These are phyloP conservation scores for Marchantia polymorpha DNA, from an alignment of 225 moss, liverwort and hornwort genomes.

Conservation along the genomic window DNA sequence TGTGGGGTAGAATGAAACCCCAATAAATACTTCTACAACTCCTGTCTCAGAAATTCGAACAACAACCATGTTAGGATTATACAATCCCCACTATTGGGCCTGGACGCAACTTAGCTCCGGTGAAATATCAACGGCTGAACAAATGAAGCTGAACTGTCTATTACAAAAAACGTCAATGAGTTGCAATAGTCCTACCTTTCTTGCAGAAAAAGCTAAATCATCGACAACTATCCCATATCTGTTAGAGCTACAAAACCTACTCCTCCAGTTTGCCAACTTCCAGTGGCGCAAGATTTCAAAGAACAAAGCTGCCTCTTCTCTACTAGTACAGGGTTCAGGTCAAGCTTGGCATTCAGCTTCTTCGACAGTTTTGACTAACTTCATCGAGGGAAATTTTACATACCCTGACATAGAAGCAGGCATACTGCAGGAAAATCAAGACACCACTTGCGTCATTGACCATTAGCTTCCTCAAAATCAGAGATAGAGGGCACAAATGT, in stretches of 20 bases:
- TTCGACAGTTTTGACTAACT: not conserved
- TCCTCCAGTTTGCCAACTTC: not conserved
- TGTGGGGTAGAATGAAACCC: not conserved
- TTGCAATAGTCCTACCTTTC: not conserved
- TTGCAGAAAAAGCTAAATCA: not conserved
- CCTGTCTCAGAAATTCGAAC: not conserved
- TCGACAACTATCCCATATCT: not conserved
- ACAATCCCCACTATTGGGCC: not conserved
- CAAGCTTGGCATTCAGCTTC: not conserved
- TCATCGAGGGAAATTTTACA: not conserved
- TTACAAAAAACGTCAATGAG: not conserved
- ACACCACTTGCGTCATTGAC: constrained; percentile 9
- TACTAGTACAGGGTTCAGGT: not conserved
- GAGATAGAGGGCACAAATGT: constrained; percentile 76
- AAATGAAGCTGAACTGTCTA: no score
- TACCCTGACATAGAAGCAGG: not conserved
- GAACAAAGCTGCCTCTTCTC: not conserved
- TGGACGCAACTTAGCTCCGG: not conserved
- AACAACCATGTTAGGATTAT: not conserved
- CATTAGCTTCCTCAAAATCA: constrained; percentile 50
- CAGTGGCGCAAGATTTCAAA: not conserved
- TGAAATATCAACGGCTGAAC: no score
- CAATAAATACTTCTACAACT: not conserved
- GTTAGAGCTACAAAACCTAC: not conserved
- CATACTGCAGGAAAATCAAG: not conserved